Conservation (phyloP, 257 asterid species). For the Nicotiana undulata region DNA sequence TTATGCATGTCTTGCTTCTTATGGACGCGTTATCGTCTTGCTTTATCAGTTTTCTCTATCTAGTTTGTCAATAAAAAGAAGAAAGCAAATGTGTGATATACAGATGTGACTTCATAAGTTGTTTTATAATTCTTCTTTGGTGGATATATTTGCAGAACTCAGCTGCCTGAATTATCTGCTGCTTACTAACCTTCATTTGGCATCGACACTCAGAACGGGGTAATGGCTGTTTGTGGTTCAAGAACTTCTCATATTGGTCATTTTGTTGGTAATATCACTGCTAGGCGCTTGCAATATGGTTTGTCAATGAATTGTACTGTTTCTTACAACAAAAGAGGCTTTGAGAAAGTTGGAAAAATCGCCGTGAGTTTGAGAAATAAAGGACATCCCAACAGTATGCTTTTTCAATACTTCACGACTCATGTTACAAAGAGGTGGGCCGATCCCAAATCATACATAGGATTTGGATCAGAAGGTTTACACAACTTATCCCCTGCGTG, state of each 20-base stretch:
- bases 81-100: background rate
- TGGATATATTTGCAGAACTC: background rate
- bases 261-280: background rate
- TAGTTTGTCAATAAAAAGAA: background rate
- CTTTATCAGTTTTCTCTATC: background rate
- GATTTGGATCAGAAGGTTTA: background rate
- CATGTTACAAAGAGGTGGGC: background rate
- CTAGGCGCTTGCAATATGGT: background rate
- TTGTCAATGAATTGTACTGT: background rate
- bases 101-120: background rate
- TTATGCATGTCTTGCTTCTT: background rate
- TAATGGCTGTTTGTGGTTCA: background rate
- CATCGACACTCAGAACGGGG: background rate
- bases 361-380: background rate
- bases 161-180: background rate
- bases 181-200: background rate
- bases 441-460: background rate
- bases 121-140: background rate
- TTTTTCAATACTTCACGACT: background rate
- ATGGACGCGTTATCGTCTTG: background rate
- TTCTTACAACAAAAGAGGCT: background rate
- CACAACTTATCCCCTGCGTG: background rate
- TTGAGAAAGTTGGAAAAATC: background rate
- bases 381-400: background rate
- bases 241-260: slow-evolving; percentile 1